Evolutionary conservation across 306 rosid species (phyloP).

Genomic region (cucumber (Cucumis sativus)): Cucumber_9930_V3 NC_026655.2:10870501-10871000

Average conservation of each 20-base stretch:
- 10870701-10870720: conserved; percentile 54
- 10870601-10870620: conserved; percentile 96
- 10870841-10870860: conserved; percentile 48
- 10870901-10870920: conserved; percentile 18
- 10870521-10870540: neutral
- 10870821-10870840: conserved; percentile 70
- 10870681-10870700: conserved; percentile 79
- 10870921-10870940: conserved; percentile 14
- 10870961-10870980: conserved; percentile 26
- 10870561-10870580: conserved; percentile 6
- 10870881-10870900: conserved; percentile 25
- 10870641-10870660: conserved; percentile 98
- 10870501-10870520: neutral
- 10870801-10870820: conserved; percentile 88
- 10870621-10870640: conserved; percentile 91
- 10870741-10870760: conserved; percentile 82
- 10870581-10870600: conserved; percentile 8
- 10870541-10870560: neutral
- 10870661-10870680: conserved; percentile 76
- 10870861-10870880: conserved; percentile 46
- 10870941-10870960: conserved; percentile 28
- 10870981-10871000: conserved; percentile 23
- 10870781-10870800: conserved; percentile 96
- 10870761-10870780: conserved; percentile 78
- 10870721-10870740: conserved; percentile 63